Evolutionary conservation across 2,329 filamentous ascomycete species (phyloP).

Genomic region (Cordyceps javanica): DNA sequence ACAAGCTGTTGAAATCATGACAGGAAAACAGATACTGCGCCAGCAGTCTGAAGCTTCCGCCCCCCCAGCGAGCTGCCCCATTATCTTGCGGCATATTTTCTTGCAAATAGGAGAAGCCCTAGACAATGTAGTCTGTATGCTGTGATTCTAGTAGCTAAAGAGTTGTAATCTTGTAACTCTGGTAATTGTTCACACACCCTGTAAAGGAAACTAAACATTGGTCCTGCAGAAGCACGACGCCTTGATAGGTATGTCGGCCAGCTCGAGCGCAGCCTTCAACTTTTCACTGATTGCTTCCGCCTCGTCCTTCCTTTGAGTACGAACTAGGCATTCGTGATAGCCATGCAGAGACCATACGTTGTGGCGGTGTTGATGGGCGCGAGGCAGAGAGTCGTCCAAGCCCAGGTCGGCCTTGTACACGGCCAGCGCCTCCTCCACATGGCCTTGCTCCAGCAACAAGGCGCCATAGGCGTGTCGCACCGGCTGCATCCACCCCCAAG

Average conservation of each 20-base stretch:
- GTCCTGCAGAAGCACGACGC: constrained; percentile 25
- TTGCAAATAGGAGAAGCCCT: no score
- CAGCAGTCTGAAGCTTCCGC: no score
- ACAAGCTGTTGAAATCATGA: not conserved
- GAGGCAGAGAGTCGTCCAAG: constrained; percentile 51
- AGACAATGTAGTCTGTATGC: no score
- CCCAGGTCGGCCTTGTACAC: constrained; percentile 59
- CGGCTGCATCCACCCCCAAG: constrained; percentile 77
- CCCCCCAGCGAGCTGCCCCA: no score
- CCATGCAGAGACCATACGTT: constrained; percentile 74
- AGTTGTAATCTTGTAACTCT: no score
- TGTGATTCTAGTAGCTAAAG: no score
- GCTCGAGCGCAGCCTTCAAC: constrained; percentile 44
- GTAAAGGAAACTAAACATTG: not conserved
- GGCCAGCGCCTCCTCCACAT: constrained; percentile 46
- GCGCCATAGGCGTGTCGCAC: constrained; percentile 65
- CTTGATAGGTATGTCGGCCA: constrained; percentile 54
- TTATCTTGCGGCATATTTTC: no score
- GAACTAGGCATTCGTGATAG: constrained; percentile 61
- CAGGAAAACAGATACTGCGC: not conserved
- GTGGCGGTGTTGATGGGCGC: constrained; percentile 60
- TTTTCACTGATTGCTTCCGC: constrained; percentile 32
- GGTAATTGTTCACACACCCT: not conserved
- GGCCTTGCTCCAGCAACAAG: constrained; percentile 59
- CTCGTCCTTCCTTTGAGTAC: constrained; percentile 36